Base-by-base conservation (phyloP, 2,329 filamentous ascomycete genomes). In the Chaetomiaceae sp. region DNA sequence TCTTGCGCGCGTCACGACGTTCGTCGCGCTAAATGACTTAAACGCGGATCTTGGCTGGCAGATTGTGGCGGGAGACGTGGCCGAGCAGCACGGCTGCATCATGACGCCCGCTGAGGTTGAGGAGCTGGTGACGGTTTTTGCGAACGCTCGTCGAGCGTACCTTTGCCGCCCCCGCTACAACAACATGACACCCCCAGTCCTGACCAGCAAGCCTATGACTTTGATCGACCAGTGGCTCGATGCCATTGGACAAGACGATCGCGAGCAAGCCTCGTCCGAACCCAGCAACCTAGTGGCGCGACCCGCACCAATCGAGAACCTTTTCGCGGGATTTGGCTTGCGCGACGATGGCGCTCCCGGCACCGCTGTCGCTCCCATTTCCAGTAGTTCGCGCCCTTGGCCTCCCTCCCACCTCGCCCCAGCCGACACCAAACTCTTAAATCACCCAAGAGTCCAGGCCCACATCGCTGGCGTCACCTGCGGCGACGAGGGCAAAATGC, bases 221-320 rank as follows among this genome's bases (percentile, higher is more conserved):
- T 14, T 51, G 29, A 44, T 44, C 8, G 48, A 44, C 18, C 32
- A 16, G 40, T 51, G 48, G 48, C 23, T 43, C 23, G 38, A 47
- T 16, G 44, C 47, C 20, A 29, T 10, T 16, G 7, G 20, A 27
- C 37, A 33, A 10, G 27, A 29, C n/a, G 10, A 14, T 27, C 16
- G 16, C 14, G n/a, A 20, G 7, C 16, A 11, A 16, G n/a, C 18
- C 13, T 23, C 29, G 6, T 33, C 29, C 18, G 16, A 44, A 8
- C 27, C 27, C 20, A 9, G 1, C 6, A 10, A 4, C 18, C 29
- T 34, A 18, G 20, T 21, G 6, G 13, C 30, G 18, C 42, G 18
- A 13, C 37, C 46, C 18, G 36, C 46, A 13, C 20, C 46, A 3
- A 18, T 48, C 34, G 37, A 48, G 13, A 48, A 33, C 14, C 30